phyloP scores from a whole-genome alignment of 805 yeast genomes.

The Hanseniaspora mollemarum region DNA sequence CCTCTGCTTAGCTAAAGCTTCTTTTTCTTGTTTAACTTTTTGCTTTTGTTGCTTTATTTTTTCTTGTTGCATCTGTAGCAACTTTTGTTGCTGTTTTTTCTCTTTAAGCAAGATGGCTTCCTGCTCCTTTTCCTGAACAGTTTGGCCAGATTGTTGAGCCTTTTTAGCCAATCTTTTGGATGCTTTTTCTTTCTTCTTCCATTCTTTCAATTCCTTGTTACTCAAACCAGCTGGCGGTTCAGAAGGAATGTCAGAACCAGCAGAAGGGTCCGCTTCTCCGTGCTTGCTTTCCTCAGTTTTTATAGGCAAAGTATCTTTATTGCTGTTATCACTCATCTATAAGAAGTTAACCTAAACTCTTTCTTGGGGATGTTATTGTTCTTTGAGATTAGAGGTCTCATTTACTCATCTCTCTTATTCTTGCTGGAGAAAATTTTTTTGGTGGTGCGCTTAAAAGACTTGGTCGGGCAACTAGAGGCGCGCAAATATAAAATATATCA shows the following conservation, averaged over 20 bases:
- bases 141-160: conserved; percentile 46
- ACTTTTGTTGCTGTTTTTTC: conserved; percentile 32
- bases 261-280: background rate
- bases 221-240: conserved; percentile 32
- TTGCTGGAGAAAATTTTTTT: background rate
- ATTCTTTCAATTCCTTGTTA: conserved; percentile 76
- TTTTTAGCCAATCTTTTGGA: conserved; percentile 86
- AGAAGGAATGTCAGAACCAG: background rate
- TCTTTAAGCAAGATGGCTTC: conserved; percentile 36
- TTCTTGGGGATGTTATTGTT: background rate
- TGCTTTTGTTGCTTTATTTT: conserved; percentile 43
- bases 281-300: background rate
- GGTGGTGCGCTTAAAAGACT: too few relatives aligned
- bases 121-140: conserved; percentile 32
- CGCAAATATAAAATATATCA: too few relatives aligned
- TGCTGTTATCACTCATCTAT: background rate
- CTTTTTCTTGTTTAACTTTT: conserved; percentile 29
- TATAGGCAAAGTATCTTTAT: background rate
- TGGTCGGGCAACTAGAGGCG: too few relatives aligned
- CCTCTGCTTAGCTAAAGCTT: conserved; percentile 33
- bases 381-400: background rate
- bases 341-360: too few relatives aligned
- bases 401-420: background rate
- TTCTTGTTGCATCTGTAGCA: conserved; percentile 34
- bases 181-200: conserved; percentile 82